phyloP scores from a whole-genome alignment of 2,329 filamentous ascomycete species.

The Fusarium transvaalense region DNA sequence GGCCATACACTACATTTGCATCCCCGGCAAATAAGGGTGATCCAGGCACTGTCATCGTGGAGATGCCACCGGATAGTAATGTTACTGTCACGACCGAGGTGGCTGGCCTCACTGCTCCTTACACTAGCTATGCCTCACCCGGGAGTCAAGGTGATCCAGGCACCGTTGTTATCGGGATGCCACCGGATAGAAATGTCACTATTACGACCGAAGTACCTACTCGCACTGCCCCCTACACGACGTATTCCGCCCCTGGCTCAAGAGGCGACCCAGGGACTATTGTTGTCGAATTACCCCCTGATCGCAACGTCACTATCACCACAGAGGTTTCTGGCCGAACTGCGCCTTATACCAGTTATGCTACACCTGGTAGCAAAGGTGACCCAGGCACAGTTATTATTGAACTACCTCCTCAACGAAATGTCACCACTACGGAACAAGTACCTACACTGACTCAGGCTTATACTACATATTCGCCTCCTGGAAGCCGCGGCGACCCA shows the following conservation, averaged over 20 bases:
- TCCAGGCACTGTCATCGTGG: constrained; percentile 17
- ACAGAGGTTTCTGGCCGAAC: constrained; percentile 16
- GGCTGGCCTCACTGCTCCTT: constrained; percentile 1
- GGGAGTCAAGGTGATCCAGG: constrained; percentile 14
- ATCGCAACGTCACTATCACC: constrained; percentile 27
- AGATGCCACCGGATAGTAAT: constrained; percentile 12
- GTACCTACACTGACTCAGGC: constrained; percentile 3
- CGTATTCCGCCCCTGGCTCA: constrained; percentile 15
- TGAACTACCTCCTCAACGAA: constrained; percentile 14
- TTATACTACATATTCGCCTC: constrained; percentile 21
- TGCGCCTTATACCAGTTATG: constrained; percentile 17
- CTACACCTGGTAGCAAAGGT: constrained; percentile 6
- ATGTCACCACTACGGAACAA: constrained; percentile 19
- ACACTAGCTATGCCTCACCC: constrained; percentile 4
- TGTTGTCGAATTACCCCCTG: constrained; percentile 21
- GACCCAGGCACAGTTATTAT: constrained; percentile 31
- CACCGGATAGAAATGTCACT: constrained; percentile 20
- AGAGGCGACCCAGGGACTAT: constrained; percentile 22
- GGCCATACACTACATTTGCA: constrained; percentile 6
- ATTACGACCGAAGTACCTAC: constrained; percentile 13
- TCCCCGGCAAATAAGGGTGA: constrained; percentile 5
- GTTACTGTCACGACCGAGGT: constrained; percentile 12
- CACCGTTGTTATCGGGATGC: constrained; percentile 14
- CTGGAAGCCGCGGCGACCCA: constrained; percentile 12
- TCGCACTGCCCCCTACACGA: constrained; percentile 13